These are phyloP conservation scores for Monilinia vaccinii-corymbosi DNA, from an alignment of 2,329 filamentous ascomycete genomes.

Conservation along the genomic window DNA sequence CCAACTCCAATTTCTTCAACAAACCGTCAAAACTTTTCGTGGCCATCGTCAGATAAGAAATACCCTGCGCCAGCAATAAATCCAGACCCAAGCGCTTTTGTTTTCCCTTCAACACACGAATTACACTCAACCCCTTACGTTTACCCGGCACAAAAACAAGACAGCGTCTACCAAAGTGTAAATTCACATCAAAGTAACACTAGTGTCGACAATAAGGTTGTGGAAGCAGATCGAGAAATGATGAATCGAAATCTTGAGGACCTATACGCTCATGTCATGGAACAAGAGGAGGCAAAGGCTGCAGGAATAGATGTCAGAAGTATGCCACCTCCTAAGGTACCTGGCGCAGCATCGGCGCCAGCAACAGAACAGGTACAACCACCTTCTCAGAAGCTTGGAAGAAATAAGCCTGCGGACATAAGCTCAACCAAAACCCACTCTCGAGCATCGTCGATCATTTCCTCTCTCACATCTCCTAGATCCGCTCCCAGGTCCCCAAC, in stretches of 20 bases:
- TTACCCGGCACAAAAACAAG: constrained; percentile 33
- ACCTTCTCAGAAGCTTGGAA: constrained; percentile 36
- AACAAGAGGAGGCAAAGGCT: constrained; percentile 66
- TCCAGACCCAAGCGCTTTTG: constrained; percentile 4
- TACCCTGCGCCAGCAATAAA: constrained; percentile 10
- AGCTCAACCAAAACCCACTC: constrained; percentile 40
- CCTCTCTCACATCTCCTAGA: constrained; percentile 44
- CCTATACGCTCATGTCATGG: constrained; percentile 87
- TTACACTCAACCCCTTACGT: constrained; percentile 33
- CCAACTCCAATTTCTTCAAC: constrained; percentile 25
- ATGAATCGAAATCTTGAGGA: constrained; percentile 78
- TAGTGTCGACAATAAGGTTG: constrained; percentile 63
- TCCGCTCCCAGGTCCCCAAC: background rate
- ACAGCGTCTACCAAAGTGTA: constrained; percentile 10
- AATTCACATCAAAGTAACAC: constrained; percentile 22
- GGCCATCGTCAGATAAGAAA: constrained; percentile 35
- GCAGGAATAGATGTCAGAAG: constrained; percentile 42
- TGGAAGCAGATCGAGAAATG: constrained; percentile 64
- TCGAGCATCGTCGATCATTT: constrained; percentile 49
- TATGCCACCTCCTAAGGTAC: constrained; percentile 29
- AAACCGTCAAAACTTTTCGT: constrained; percentile 37
- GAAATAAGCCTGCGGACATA: constrained; percentile 37
- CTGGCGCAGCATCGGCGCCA: constrained; percentile 22
- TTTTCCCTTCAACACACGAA: constrained; percentile 15
- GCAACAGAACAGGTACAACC: constrained; percentile 22